These are phyloP conservation scores for Coemansia sp. DNA, from an alignment of 192 early-diverging fungal genomes.

Conservation along the genomic window DNA sequence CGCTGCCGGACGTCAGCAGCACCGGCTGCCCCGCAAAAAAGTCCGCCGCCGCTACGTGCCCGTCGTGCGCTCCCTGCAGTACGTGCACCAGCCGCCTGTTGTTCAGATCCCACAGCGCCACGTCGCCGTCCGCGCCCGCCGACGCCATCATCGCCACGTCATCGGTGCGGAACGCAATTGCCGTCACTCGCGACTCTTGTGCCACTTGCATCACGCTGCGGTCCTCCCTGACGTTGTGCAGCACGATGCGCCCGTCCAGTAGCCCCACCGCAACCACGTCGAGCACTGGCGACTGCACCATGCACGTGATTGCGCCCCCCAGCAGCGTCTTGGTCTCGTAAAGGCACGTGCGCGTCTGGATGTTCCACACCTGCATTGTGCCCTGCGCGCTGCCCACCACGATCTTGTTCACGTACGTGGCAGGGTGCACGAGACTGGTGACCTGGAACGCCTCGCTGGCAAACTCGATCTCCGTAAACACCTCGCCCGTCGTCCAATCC, in stretches of 20 bases:
- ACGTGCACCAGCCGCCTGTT: constrained; percentile 71
- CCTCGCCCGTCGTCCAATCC: constrained; percentile 68
- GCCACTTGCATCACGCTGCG: constrained; percentile 69
- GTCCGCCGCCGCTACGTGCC: constrained; percentile 68
- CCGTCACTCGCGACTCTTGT: constrained; percentile 89
- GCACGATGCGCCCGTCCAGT: constrained; percentile 78
- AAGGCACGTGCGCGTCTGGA: constrained; percentile 68
- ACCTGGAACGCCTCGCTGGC: constrained; percentile 64
- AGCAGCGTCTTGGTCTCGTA: constrained; percentile 71
- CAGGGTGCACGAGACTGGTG: constrained; percentile 83
- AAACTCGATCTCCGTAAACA: constrained; percentile 74
- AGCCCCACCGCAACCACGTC: constrained; percentile 93
- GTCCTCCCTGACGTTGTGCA: constrained; percentile 86
- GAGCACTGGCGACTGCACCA: constrained; percentile 85
- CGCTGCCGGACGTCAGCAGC: constrained; percentile 79
- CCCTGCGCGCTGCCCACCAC: constrained; percentile 84
- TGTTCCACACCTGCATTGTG: constrained; percentile 93
- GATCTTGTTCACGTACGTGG: constrained; percentile 97
- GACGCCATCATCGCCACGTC: constrained; percentile 87
- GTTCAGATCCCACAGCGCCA: constrained; percentile 91
- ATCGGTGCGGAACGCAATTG: constrained; percentile 89
- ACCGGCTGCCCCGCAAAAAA: constrained; percentile 85
- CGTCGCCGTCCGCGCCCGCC: constrained; percentile 80
- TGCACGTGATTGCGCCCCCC: constrained; percentile 74
- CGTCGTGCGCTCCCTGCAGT: constrained; percentile 85